These are phyloP conservation scores for Yarrowia hollandica DNA, from an alignment of 805 yeast genomes.

Conservation along the genomic window DNA sequence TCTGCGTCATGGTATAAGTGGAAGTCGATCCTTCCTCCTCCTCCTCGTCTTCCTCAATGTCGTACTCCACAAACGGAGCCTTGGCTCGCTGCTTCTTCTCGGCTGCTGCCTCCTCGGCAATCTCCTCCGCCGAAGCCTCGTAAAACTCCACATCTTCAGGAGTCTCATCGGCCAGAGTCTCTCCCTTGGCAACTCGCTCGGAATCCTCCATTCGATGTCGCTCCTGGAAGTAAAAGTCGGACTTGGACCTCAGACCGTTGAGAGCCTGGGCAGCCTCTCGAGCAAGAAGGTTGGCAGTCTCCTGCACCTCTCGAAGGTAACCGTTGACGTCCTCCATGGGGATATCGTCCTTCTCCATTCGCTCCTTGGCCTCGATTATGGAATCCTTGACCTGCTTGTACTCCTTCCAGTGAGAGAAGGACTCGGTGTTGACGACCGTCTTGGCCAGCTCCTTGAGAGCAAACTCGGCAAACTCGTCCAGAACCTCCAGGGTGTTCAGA, in stretches of 20 bases:
- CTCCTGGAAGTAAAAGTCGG: constrained; percentile 35
- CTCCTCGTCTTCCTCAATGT: constrained; percentile 20
- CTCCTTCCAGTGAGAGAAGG: constrained; percentile 43
- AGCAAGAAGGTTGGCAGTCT: constrained; percentile 46
- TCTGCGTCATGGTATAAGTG: constrained; percentile 7
- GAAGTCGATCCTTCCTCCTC: constrained; percentile 28
- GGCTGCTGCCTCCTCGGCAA: constrained; percentile 22
- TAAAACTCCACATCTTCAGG: constrained; percentile 36
- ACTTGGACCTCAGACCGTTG: constrained; percentile 34
- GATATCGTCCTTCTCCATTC: constrained; percentile 43
- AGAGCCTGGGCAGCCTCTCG: constrained; percentile 49
- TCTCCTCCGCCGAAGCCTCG: constrained; percentile 35
- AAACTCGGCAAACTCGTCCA: constrained; percentile 52
- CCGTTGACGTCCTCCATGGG: constrained; percentile 45
- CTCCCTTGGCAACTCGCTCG: constrained; percentile 32
- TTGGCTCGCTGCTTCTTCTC: constrained; percentile 29
- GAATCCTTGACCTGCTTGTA: constrained; percentile 48
- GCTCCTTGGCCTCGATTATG: constrained; percentile 46
- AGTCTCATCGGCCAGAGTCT: constrained; percentile 35
- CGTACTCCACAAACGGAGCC: constrained; percentile 30
- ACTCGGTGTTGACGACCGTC: constrained; percentile 28
- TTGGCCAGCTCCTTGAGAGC: constrained; percentile 47
- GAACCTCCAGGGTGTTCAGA: constrained; percentile 46
- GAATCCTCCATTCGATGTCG: constrained; percentile 31
- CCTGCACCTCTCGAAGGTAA: constrained; percentile 46